Evolutionary conservation across 352 stramenopile genomes (phyloP).

Genomic region (Phytopythium helicoides): DNA sequence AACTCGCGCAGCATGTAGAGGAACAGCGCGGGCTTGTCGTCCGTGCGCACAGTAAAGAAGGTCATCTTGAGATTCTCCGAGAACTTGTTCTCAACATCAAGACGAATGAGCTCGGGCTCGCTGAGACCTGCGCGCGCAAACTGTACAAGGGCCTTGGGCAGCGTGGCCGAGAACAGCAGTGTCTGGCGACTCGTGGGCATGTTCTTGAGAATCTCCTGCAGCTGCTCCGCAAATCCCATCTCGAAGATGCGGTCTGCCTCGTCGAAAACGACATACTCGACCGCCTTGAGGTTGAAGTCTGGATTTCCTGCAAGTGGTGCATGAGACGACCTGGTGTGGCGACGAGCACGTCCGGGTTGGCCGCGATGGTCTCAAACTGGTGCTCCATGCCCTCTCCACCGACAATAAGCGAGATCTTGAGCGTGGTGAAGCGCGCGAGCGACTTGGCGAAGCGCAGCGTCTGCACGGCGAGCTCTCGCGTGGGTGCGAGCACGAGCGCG

Average conservation of each 20-base stretch:
- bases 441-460: slow-evolving; percentile 91
- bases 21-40: slow-evolving; percentile 95
- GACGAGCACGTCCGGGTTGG: slow-evolving; percentile 93
- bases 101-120: slow-evolving; percentile 95
- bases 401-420: slow-evolving; percentile 93
- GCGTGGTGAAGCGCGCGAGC: slow-evolving; percentile 90
- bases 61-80: slow-evolving; percentile 96
- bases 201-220: slow-evolving; percentile 92
- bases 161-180: slow-evolving; percentile 95
- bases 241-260: slow-evolving; percentile 99
- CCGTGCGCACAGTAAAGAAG: slow-evolving; percentile 96
- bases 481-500: slow-evolving; percentile 94
- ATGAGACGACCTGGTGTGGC: slow-evolving; percentile 95
- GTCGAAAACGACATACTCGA: slow-evolving; percentile 97
- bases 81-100: slow-evolving; percentile 98
- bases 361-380: slow-evolving; percentile 95
- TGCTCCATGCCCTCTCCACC: slow-evolving; percentile 98
- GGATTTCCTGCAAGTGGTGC: slow-evolving; percentile 93
- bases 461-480: slow-evolving; percentile 98
- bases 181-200: slow-evolving; percentile 89
- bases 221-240: slow-evolving; percentile 98
- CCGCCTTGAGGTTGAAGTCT: slow-evolving; percentile 91
- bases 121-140: slow-evolving; percentile 98
- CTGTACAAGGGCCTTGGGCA: slow-evolving; percentile 97
- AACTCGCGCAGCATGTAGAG: slow-evolving; percentile 97